phyloP scores from a whole-genome alignment of 1,284 basidiomycete species.

The Apiotrichum akiyoshidainum region DNA sequence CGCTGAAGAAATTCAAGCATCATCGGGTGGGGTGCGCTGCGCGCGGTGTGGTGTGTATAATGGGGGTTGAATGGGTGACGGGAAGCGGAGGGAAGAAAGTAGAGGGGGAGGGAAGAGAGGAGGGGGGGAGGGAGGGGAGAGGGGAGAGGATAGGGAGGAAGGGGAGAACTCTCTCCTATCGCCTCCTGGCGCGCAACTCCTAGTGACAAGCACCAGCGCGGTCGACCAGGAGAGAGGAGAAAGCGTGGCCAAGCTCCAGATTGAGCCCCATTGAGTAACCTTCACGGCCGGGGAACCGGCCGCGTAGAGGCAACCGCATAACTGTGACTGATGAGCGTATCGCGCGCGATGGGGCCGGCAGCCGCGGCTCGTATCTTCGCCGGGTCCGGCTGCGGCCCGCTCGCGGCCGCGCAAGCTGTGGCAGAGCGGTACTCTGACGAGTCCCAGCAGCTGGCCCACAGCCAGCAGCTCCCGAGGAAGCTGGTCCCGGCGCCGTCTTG shows the following conservation, averaged over 20 bases:
- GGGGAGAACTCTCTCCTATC: conserved; percentile 8
- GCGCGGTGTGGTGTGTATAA: background rate
- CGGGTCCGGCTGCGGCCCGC: conserved; percentile 6
- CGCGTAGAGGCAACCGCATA: conserved; percentile 47
- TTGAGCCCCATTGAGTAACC: conserved; percentile 52
- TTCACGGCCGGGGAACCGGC: conserved; percentile 8
- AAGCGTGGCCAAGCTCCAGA: conserved; percentile 44
- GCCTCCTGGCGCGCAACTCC: conserved; percentile 8
- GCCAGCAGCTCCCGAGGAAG: background rate
- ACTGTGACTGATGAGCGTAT: conserved; percentile 44
- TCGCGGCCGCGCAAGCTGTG: background rate
- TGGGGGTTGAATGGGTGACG: conserved; percentile 3
- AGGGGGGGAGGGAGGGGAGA: background rate
- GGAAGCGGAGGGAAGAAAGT: background rate
- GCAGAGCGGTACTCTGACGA: background rate
- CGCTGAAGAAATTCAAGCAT: conserved; percentile 52
- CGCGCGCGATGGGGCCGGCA: background rate
- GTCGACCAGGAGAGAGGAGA: conserved; percentile 15
- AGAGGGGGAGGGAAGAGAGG: background rate
- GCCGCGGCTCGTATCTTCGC: conserved; percentile 47
- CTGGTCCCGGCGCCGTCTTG: no score
- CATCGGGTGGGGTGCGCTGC: conserved; percentile 31
- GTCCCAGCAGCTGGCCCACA: background rate
- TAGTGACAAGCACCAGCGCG: background rate
- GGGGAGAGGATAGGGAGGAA: conserved; percentile 11